These are phyloP conservation scores for Ligustrum vulgare DNA, from an alignment of 257 asterid species.

Conservation along the genomic window DNA sequence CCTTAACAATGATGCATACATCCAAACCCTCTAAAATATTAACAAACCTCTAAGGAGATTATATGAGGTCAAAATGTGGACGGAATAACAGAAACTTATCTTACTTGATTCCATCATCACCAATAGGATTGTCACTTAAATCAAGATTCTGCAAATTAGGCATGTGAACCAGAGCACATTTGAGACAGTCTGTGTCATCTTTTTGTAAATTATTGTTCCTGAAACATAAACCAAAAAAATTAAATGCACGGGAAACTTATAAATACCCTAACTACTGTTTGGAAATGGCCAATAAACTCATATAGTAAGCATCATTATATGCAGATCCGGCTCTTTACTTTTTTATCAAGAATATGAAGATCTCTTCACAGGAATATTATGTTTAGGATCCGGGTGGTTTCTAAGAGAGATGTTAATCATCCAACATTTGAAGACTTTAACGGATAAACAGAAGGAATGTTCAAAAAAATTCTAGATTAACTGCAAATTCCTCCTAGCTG, in stretches of 20 bases:
- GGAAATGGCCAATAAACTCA: not conserved
- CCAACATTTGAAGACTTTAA: slow-evolving; percentile 4
- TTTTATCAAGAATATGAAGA: not conserved
- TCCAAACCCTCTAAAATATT: not conserved
- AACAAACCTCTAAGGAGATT: slow-evolving; percentile 18
- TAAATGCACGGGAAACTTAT: slow-evolving; percentile 11
- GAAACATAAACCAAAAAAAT: slow-evolving; percentile 27
- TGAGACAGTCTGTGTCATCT: slow-evolving; percentile 69
- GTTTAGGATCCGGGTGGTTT: not conserved
- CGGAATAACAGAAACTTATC: slow-evolving; percentile 22
- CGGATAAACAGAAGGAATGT: not conserved
- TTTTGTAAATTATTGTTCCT: slow-evolving; percentile 62
- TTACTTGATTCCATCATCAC: slow-evolving; percentile 72
- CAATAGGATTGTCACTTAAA: slow-evolving; percentile 78
- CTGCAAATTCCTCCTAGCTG: not conserved
- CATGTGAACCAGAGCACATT: slow-evolving; percentile 57
- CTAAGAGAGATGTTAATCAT: not conserved
- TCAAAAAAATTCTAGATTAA: not conserved
- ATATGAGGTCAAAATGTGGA: slow-evolving; percentile 5
- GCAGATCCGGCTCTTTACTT: not conserved
- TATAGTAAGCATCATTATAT: not conserved
- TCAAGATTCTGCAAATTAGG: slow-evolving; percentile 84
- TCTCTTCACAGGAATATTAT: not conserved
- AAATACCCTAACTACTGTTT: not conserved
- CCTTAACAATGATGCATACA: not conserved